Base-by-base conservation (phyloP, 306 rosid species). In the Erythrophleum fordii region DNA sequence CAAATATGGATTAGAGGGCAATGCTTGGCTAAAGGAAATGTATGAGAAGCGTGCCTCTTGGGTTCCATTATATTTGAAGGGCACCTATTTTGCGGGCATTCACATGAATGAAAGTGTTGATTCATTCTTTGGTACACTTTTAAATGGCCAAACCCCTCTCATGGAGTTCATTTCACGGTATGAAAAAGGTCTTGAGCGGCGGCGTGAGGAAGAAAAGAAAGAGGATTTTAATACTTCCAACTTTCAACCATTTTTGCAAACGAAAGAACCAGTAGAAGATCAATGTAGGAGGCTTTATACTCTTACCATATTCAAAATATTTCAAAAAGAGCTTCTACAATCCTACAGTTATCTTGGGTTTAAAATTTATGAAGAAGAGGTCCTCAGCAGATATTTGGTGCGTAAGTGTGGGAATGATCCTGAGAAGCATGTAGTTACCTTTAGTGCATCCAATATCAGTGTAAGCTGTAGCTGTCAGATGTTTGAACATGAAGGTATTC, bases 401-500 rank as follows among this genome's bases (percentile, higher is more conserved):
- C 95, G 96, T 10, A 92, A 75, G 83, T 80, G 90, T 28, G 99
- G 91, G 83, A 90, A 88, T 34, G 97, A 95, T 71, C 86, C 64
- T 39, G 98, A 93, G 83, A 93, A 90, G 83, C 87, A 85, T 76
- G 76, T 92, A 3, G 97, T 95, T 35, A 91, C 94, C 23, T 84
- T 88, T 74, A 77, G 76, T 82, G 87, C 91, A 59, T 74, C 97
- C 71, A 85, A 86, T 78, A 82, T 90, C 73, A 86, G 73, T 25
- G 84, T 86, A 65, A 75, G 84, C 53, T 95, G 99, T 75, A 93
- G 96, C 88, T 95, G 99, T 71, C 97, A 81, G 87, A 95, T 95
- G 99, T 95, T 93, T 85, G 98, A 95, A 82, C 90, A 86, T 11
- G 99, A 95, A 86, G 99, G 99, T 25, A 80, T 95, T 77, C 92